Conservation (phyloP, 495 filamentous ascomycete species). For the Barbatosphaeria neglecta region DNA sequence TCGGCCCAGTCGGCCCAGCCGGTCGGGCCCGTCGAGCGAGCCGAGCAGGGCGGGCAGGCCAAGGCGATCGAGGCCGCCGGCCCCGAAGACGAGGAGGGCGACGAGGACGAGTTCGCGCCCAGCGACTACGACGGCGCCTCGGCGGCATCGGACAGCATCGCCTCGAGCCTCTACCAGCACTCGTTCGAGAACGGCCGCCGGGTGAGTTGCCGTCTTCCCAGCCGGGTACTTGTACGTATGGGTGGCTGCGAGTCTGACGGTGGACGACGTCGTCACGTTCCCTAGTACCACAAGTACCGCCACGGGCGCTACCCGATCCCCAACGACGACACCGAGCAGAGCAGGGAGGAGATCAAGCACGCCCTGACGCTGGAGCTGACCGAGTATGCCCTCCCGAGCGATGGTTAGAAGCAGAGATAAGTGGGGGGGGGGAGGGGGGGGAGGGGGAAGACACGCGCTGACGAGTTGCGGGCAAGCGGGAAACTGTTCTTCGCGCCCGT, state of each 20-base stretch:
- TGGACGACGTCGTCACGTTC: not conserved
- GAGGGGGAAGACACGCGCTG: too few species aligned
- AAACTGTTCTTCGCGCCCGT: conserved; percentile 43
- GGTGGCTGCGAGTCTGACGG: not conserved
- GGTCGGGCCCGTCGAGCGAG: too few species aligned
- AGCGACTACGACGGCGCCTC: conserved; percentile 18
- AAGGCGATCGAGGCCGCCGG: conserved; percentile 4
- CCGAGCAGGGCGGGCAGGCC: too few species aligned
- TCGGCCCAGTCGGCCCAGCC: too few species aligned
- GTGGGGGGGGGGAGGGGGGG: too few species aligned
- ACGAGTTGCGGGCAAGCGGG: conserved; percentile 4
- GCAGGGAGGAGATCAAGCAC: conserved; percentile 38
- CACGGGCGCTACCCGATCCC: conserved; percentile 14
- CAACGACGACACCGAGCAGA: conserved; percentile 15
- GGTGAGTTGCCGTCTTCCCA: not conserved
- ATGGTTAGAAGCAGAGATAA: not conserved
- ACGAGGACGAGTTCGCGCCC: conserved; percentile 1
- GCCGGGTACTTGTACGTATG: not conserved
- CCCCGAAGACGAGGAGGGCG: conserved; percentile 1
- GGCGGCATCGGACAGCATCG: conserved; percentile 19
- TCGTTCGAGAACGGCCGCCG: conserved; percentile 45
- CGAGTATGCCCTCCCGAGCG: conserved; percentile 2
- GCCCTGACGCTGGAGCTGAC: conserved; percentile 40
- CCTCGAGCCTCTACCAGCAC: conserved; percentile 32
- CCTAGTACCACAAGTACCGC: conserved; percentile 6